A percentile compares a stretch with the other conserved stretches of the same genome.
Evolutionary conservation across 2,329 filamentous ascomycete species (phyloP).

Genomic region (Clarireedia sp.): DNA sequence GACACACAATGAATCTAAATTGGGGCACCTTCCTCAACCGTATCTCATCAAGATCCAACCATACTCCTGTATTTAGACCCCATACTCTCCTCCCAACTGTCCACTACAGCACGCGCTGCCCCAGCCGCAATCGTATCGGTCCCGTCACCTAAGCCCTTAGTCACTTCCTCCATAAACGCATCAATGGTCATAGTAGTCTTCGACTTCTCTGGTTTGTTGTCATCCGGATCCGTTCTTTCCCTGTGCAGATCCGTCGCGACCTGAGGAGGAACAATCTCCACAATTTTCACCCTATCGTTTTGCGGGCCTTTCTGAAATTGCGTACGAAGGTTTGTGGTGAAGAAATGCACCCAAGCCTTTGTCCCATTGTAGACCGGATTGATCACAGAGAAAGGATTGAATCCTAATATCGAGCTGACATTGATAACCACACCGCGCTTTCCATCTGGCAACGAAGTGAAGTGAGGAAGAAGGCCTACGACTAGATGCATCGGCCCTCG

Average conservation of each 20-base stretch:
- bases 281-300: slow-evolving; percentile 34
- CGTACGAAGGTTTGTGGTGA: slow-evolving; percentile 45
- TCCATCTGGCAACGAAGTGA: slow-evolving; percentile 32
- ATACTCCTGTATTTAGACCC: not conserved
- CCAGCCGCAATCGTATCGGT: slow-evolving; percentile 43
- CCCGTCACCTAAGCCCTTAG: slow-evolving; percentile 37
- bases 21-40: no score
- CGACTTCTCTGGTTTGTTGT: slow-evolving; percentile 52
- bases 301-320: slow-evolving; percentile 35
- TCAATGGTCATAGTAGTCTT: slow-evolving; percentile 38
- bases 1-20: no score
- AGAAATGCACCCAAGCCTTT: slow-evolving; percentile 51
- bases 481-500: slow-evolving; percentile 49
- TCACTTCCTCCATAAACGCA: slow-evolving; percentile 46
- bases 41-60: not conserved
- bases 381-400: slow-evolving; percentile 42
- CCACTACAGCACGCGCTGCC: slow-evolving; percentile 33
- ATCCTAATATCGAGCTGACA: slow-evolving; percentile 46
- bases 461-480: slow-evolving; percentile 40
- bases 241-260: slow-evolving; percentile 49
- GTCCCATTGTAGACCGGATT: slow-evolving; percentile 53
- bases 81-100: slow-evolving; percentile 31
- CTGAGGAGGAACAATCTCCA: slow-evolving; percentile 26
- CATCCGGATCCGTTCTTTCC: slow-evolving; percentile 46
- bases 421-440: slow-evolving; percentile 39